Evolutionary conservation across 2,329 filamentous ascomycete species (phyloP).

Genomic region (Beauveria varroae): DNA sequence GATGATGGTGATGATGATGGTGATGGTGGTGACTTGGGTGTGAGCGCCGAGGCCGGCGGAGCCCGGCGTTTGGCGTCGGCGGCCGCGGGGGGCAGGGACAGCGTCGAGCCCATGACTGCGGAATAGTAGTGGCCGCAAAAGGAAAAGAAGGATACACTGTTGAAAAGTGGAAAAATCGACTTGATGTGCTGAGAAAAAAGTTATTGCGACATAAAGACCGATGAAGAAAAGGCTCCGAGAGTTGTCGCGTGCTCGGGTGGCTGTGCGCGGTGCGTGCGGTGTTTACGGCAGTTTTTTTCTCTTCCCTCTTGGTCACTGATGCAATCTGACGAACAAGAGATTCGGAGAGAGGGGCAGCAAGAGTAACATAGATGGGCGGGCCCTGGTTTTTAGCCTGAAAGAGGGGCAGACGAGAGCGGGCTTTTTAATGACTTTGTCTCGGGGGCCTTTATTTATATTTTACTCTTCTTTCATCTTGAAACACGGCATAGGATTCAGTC

Average conservation of each 20-base stretch:
- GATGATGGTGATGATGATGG: background rate
- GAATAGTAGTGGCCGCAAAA: background rate
- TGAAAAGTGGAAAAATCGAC: background rate
- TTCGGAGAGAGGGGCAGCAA: background rate
- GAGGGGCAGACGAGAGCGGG: background rate
- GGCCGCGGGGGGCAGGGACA: constrained; percentile 1
- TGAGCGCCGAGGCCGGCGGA: constrained; percentile 2
- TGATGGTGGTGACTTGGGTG: background rate
- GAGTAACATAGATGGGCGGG: background rate
- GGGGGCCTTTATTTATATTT: no score
- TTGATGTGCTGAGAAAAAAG: background rate
- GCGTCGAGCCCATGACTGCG: constrained; percentile 6
- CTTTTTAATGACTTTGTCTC: background rate
- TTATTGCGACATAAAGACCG: background rate
- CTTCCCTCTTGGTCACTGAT: background rate
- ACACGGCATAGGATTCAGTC: no score
- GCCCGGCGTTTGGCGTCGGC: constrained; percentile 1
- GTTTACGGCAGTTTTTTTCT: constrained; percentile 6
- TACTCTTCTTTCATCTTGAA: background rate
- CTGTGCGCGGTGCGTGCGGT: background rate
- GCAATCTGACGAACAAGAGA: constrained; percentile 6
- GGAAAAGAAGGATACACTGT: background rate
- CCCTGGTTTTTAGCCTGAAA: background rate
- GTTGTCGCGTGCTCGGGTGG: constrained; percentile 7
- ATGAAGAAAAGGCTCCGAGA: background rate